Conservation (phyloP, 345 rosid genomes). For the Nasturtium officinale region DNA sequence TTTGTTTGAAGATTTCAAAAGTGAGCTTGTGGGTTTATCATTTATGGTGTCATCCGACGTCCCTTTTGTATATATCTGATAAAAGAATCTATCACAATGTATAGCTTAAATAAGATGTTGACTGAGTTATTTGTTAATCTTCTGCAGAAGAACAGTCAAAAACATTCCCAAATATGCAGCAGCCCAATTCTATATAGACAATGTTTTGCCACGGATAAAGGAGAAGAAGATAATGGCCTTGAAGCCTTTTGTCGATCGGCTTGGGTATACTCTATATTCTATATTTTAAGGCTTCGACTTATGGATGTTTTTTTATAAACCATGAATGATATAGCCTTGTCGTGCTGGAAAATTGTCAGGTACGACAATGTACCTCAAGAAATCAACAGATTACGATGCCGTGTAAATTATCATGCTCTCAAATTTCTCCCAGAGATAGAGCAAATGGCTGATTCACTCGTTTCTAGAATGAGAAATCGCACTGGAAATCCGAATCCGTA, state of each 20-base stretch:
- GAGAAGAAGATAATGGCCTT: constrained; percentile 99
- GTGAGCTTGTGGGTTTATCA: constrained; percentile 25
- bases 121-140: constrained; percentile 22
- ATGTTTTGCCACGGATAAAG: constrained; percentile 94
- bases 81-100: background rate
- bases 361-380: constrained; percentile 97
- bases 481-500: constrained; percentile 84
- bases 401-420: constrained; percentile 98
- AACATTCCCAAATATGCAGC: constrained; percentile 99
- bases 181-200: constrained; percentile 96
- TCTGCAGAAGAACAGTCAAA: constrained; percentile 89
- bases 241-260: constrained; percentile 99
- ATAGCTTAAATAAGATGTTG: constrained; percentile 16
- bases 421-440: constrained; percentile 94
- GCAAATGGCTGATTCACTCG: constrained; percentile 85
- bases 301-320: background rate
- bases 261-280: constrained; percentile 65
- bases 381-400: constrained; percentile 96
- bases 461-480: constrained; percentile 94
- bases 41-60: background rate
- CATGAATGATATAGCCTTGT: constrained; percentile 29
- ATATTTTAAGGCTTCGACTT: constrained; percentile 2
- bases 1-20: constrained; percentile 9
- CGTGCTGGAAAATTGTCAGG: constrained; percentile 49
- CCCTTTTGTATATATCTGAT: constrained; percentile 7